A percentile compares a stretch with the other conserved stretches of the same genome.
phyloP scores from a whole-genome alignment of 2,329 filamentous ascomycete species.

The Alternaria triticina region DNA sequence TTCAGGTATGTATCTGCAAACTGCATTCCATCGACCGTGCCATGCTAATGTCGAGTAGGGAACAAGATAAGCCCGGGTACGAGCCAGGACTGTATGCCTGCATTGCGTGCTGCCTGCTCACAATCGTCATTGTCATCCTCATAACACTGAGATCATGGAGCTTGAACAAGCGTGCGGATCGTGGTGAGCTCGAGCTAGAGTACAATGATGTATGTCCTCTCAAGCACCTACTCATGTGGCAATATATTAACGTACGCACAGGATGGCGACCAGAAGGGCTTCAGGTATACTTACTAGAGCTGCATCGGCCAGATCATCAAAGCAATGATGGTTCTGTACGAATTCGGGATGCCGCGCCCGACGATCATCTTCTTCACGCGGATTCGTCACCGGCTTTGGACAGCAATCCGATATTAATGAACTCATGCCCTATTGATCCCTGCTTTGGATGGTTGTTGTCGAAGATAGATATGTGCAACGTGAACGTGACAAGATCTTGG shows the following conservation, averaged over 20 bases:
- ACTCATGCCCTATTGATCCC: neutral
- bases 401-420: neutral
- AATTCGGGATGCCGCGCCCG: neutral
- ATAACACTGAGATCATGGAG: constrained; percentile 41
- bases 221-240: neutral
- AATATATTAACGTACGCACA: constrained; percentile 22
- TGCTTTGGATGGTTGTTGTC: neutral
- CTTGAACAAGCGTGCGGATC: constrained; percentile 48
- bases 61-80: constrained; percentile 48
- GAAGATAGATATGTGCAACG: neutral
- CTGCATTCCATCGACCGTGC: neutral
- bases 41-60: constrained; percentile 4
- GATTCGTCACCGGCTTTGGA: neutral
- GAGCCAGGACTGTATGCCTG: constrained; percentile 48
- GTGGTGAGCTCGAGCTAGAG: constrained; percentile 52
- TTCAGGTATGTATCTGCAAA: constrained; percentile 57
- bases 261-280: constrained; percentile 43
- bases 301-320: neutral
- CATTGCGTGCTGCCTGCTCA: constrained; percentile 47
- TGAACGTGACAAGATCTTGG: neutral
- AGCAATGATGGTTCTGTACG: neutral
- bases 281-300: constrained; percentile 41
- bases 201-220: constrained; percentile 42
- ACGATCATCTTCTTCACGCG: neutral
- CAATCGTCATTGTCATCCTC: constrained; percentile 42